These are phyloP conservation scores for Hemerocallis citrina DNA, from an alignment of 106 monocot species.

Conservation along the genomic window DNA sequence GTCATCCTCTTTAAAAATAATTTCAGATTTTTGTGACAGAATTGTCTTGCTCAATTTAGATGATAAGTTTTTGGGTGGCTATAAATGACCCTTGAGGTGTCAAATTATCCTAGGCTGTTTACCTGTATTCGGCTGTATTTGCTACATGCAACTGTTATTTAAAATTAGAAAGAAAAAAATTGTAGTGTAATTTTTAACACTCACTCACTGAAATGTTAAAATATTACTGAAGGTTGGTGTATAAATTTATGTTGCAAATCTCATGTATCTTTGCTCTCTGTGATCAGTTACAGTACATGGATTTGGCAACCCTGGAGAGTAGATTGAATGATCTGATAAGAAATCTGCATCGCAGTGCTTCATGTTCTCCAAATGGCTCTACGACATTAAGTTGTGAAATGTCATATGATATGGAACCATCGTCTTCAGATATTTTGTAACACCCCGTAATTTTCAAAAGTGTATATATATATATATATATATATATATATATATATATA, in stretches of 20 bases:
- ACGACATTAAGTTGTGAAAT: background rate
- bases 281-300: conserved; percentile 3
- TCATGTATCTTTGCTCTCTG: background rate
- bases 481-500: no score
- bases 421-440: background rate
- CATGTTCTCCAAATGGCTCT: background rate
- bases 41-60: no score
- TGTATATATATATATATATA: no score
- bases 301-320: background rate
- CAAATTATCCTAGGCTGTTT: no score
- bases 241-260: background rate
- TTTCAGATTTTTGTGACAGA: no score
- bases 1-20: no score
- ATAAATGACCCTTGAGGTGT: no score
- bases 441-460: no score
- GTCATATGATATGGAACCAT: background rate
- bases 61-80: no score
- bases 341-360: background rate
- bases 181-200: background rate
- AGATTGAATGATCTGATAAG: conserved; percentile 3
- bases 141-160: no score
- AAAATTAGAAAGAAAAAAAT: background rate
- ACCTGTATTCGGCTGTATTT: background rate
- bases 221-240: background rate
- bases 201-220: background rate